These are phyloP conservation scores for Tuctoria greenei DNA, from an alignment of 176 grass and related monocot genomes.

Conservation along the genomic window DNA sequence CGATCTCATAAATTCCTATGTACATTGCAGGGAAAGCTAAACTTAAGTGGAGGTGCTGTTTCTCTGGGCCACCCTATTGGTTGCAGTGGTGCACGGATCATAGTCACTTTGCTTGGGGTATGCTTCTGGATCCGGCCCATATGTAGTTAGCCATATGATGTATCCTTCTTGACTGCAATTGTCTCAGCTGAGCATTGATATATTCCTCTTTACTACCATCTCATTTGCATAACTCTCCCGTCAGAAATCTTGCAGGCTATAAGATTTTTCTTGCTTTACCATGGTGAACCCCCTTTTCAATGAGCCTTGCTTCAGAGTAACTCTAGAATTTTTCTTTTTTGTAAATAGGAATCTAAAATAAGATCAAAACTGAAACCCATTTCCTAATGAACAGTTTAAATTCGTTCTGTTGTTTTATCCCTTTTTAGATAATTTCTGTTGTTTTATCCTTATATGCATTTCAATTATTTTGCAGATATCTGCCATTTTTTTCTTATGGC, in stretches of 20 bases:
- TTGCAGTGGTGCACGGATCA: conserved; percentile 88
- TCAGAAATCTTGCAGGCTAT: neutral
- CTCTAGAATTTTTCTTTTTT: no score
- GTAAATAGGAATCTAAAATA: neutral
- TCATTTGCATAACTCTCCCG: neutral
- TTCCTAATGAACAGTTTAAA: neutral
- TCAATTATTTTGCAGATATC: neutral
- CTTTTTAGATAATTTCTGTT: no score
- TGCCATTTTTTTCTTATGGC: neutral
- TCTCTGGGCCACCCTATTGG: conserved; percentile 92
- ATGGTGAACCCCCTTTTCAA: neutral
- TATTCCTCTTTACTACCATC: neutral
- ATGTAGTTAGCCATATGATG: neutral
- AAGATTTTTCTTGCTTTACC: neutral
- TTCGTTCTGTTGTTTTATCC: no score
- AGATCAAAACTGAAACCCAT: neutral
- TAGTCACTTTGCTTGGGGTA: conserved; percentile 94
- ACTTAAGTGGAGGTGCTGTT: conserved; percentile 87
- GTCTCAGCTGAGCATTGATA: neutral
- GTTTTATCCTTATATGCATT: neutral
- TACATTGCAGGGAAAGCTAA: conserved; percentile 66
- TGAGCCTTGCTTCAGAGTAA: neutral
- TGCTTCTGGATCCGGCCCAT: conserved; percentile 25
- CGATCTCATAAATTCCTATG: conserved; percentile 16
- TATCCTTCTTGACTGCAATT: neutral